Evolutionary conservation across 768 basidiomycete genomes (phyloP), one percentile per base, ranked within the genome.

Genomic region (Astraeus odoratus): DNA sequence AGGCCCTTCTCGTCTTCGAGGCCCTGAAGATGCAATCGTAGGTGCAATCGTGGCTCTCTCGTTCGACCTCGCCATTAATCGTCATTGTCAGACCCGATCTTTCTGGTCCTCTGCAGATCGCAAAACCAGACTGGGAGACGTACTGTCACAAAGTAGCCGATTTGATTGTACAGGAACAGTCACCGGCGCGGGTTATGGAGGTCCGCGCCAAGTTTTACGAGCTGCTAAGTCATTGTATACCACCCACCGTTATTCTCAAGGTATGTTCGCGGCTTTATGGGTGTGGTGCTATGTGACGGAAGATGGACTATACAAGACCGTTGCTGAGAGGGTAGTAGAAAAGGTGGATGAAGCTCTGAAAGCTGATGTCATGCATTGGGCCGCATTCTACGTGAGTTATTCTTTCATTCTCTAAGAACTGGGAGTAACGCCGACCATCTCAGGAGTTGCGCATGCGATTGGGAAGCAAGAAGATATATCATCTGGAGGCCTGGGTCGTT

Each of bases 71-170:
- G 18, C 10, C 18, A 12, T 15, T 26, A 22, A 22, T 18, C 39
- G 29, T 43, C 41, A 20, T 7, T 47, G 39, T 10, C 55, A 91
- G 88, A 44, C 86, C 88, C n/a, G 87, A 92, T 61, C 73, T 95
- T 30, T 76, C 80, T 4, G 86, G 87, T 25, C 68, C 85, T 30
- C 66, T 92, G 46, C 74, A 76, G 26, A 91, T 95, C 46, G 91
- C 93, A 12, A 93, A 97, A 65, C 93, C 96, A n/a, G 96, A 99
- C 59, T 99, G 96, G 96, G 96, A 99, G 64, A 88, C 86, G 9
- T 99, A 96, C 60, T 96, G 94, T 54, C 74, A 83, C 53, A 91
- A 92, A 60, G 83, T 97, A 9, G 93, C 86, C 12, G 91, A 94
- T 61, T 68, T 88, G 57, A 93, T 99, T 51, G 69, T 97, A 15